A percentile compares a stretch with the other conserved stretches of the same genome.
These are phyloP conservation scores for Pyrrhoderma lamaoense DNA, from an alignment of 1,284 basidiomycete genomes.

Conservation along the genomic window DNA sequence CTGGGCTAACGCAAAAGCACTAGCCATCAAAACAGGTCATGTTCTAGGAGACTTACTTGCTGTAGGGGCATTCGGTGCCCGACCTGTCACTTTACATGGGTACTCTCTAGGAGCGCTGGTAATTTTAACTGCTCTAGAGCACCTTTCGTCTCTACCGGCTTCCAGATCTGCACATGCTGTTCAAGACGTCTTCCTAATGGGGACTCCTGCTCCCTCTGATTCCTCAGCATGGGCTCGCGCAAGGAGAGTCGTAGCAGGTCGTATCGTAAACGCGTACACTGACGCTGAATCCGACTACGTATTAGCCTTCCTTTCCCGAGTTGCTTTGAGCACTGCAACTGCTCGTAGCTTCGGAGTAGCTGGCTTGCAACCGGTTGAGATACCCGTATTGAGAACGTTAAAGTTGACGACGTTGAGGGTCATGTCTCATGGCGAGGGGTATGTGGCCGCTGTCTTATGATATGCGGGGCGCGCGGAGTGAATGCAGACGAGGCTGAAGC, in stretches of 20 bases:
- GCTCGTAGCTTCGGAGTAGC: constrained; percentile 62
- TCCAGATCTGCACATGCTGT: constrained; percentile 45
- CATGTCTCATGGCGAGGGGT: constrained; percentile 49
- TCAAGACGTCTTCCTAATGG: constrained; percentile 72
- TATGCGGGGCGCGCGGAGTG: constrained; percentile 36
- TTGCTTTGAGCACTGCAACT: constrained; percentile 32
- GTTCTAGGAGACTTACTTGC: constrained; percentile 48
- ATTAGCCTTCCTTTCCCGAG: constrained; percentile 64
- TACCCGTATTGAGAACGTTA: constrained; percentile 65
- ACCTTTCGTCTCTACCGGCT: constrained; percentile 31
- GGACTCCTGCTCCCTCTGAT: constrained; percentile 57
- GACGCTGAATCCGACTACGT: constrained; percentile 56
- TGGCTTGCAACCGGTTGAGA: constrained; percentile 55
- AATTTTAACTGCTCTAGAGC: constrained; percentile 42
- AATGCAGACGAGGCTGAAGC: constrained; percentile 31
- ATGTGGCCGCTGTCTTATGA: constrained; percentile 39
- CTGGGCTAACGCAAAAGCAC: constrained; percentile 48
- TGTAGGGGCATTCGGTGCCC: constrained; percentile 46
- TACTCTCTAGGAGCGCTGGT: constrained; percentile 52
- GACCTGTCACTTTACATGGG: constrained; percentile 49
- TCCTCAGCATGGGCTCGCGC: constrained; percentile 52
- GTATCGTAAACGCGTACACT: constrained; percentile 69
- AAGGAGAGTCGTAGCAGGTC: constrained; percentile 57
- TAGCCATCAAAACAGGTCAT: constrained; percentile 47
- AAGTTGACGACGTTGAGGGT: constrained; percentile 45